Conservation (phyloP, 805 yeast species). For the Yarrowia yakushimensis region DNA sequence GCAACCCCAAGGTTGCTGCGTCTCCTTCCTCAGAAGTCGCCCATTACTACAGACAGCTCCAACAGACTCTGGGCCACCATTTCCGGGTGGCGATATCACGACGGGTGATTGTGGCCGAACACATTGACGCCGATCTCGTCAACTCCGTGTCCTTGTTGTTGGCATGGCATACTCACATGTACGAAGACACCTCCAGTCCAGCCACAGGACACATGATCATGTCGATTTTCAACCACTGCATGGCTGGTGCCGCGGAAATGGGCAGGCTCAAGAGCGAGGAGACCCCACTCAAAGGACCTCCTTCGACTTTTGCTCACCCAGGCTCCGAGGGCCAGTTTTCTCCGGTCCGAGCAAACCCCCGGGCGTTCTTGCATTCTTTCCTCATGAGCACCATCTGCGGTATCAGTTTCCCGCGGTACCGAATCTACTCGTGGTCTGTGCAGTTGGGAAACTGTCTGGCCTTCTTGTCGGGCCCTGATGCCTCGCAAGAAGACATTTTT, state of each 20-base stretch:
- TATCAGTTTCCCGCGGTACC: conserved; percentile 9
- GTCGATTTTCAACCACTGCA: conserved; percentile 22
- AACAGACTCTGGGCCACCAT: background rate
- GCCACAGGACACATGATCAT: conserved; percentile 22
- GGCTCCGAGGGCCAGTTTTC: conserved; percentile 14
- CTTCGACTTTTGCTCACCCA: conserved; percentile 12
- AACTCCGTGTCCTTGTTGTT: background rate
- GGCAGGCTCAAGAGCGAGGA: conserved; percentile 9
- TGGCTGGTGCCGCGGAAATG: conserved; percentile 22
- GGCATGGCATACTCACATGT: conserved; percentile 24
- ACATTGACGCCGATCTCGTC: conserved; percentile 15
- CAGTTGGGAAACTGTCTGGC: conserved; percentile 23
- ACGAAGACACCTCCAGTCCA: conserved; percentile 8
- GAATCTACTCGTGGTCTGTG: conserved; percentile 19
- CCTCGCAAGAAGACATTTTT: conserved; percentile 3
- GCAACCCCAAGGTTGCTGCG: background rate
- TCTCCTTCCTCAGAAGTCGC: conserved; percentile 2
- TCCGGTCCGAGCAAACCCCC: conserved; percentile 3
- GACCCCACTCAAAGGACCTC: conserved; percentile 13
- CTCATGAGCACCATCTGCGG: conserved; percentile 20
- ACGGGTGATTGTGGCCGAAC: background rate
- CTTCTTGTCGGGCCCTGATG: conserved; percentile 17
- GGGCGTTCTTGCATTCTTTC: conserved; percentile 14
- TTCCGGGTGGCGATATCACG: conserved; percentile 7
- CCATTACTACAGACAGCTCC: conserved; percentile 11